Base-by-base conservation (phyloP, 2,329 filamentous ascomycete species). In the Talaromyces sp. region DNA sequence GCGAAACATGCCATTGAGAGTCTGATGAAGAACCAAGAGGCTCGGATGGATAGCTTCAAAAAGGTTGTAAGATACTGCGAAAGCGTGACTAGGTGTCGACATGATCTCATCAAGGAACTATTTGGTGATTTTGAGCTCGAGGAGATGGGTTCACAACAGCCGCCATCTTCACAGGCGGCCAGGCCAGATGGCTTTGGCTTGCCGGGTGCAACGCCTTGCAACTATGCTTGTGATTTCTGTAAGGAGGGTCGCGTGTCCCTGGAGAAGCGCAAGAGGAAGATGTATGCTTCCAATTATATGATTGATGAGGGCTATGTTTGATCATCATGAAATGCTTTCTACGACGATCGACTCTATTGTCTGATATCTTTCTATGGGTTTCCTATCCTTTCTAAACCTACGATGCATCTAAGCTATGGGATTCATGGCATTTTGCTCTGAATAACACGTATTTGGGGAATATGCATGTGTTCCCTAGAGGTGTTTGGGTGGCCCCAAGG, bases 31-130 rank as follows among this genome's bases (percentile, higher is more conserved):
- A 74, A 73, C 43, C 64, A 70, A 17, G 66, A 75, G 46, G 68
- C 72, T 7, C 80, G 86, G 55, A 70, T 84, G 14, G 78, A 82
- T 62, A 90, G 87, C 58, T 78, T 91, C 20, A 78, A 84, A 53
- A 82, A 85, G 24, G 77, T 97, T 14, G 83, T 92, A 2, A 75
- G 83, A 9, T 97, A 96, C 67, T 96, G 92, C 69, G 93, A 97
- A 72, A 83, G 84, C 51, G 88, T 85, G 1, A 79, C 77, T 10
- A 75, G 76, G 10, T 97, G 93, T 67, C 82, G 91, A 43, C 93
- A 97, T 66, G 80, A 82, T 43, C 71, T 86, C 20, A 90, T 96
- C 50, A 86, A 84, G 59, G 80, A 81, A 45, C 93, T 94, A 67
- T 96, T 94, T 74, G 89, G 88, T 2, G 89, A 93, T 68, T 61